Evolutionary conservation across 129 eudicot species (phyloP).

Genomic region (Scalesia atractyloides): DNA sequence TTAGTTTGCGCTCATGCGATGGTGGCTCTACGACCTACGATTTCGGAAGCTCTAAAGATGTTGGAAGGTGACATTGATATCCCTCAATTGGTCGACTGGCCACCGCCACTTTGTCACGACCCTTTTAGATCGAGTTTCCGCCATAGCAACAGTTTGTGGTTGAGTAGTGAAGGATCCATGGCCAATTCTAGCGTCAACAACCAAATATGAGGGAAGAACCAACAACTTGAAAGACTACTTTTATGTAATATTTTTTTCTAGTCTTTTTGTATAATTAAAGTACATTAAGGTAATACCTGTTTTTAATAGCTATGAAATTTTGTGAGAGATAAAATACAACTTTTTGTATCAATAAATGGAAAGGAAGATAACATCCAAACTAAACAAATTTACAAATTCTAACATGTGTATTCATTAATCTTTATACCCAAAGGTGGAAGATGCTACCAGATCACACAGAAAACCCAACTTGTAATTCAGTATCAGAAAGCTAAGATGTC

Average conservation of each 20-base stretch:
- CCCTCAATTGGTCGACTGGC: conserved; percentile 62
- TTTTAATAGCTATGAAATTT: too few relatives aligned
- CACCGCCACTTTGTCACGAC: conserved; percentile 62
- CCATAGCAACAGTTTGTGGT: conserved; percentile 32
- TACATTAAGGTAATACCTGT: too few relatives aligned
- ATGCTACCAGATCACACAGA: too few relatives aligned
- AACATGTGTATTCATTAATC: too few relatives aligned
- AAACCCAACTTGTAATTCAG: too few relatives aligned
- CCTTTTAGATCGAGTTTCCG: conserved; percentile 39
- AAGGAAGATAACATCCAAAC: too few relatives aligned
- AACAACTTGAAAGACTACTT: background rate
- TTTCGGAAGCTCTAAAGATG: conserved; percentile 76
- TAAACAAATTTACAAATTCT: too few relatives aligned
- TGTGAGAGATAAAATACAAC: too few relatives aligned
- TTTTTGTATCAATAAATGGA: too few relatives aligned
- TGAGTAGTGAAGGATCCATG: conserved; percentile 35
- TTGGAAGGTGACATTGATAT: conserved; percentile 83
- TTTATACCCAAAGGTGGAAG: too few relatives aligned
- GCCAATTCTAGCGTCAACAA: conserved; percentile 23
- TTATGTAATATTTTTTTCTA: background rate
- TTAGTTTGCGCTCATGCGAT: conserved; percentile 77
- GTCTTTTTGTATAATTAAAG: background rate
- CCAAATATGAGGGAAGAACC: background rate
- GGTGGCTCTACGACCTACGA: conserved; percentile 83
- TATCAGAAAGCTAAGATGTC: too few relatives aligned